Conservation (phyloP, 179 eudicot species). For the Beta macrorhiza region DNA sequence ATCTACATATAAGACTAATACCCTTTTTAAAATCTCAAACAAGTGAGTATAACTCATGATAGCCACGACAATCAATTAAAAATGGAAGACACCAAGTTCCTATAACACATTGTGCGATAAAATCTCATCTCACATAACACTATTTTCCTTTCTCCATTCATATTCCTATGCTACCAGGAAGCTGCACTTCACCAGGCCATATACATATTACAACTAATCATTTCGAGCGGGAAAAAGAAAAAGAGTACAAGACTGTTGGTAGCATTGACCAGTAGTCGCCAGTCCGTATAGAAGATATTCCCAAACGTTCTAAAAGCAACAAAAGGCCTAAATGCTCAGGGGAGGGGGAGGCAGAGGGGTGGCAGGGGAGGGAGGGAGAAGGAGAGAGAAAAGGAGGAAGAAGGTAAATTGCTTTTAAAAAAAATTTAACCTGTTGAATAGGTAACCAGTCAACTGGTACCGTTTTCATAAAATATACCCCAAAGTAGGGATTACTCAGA, state of each 20-base stretch:
- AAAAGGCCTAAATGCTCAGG: not conserved
- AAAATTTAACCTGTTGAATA: no score
- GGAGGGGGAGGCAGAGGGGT: no score
- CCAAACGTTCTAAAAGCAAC: no score
- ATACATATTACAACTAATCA: not conserved
- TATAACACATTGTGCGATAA: not conserved
- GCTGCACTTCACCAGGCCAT: not conserved
- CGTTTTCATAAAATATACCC: no score
- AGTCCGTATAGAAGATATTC: no score
- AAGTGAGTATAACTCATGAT: not conserved
- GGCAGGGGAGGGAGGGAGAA: no score
- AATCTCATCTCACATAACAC: not conserved
- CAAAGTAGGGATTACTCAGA: no score
- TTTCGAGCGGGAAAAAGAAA: not conserved
- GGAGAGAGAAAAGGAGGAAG: no score
- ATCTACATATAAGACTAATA: not conserved
- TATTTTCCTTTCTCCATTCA: not conserved
- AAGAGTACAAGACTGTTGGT: no score
- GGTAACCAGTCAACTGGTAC: no score
- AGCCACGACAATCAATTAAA: not conserved
- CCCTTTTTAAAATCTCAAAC: not conserved
- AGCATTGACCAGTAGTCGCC: no score
- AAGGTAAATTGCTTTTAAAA: no score
- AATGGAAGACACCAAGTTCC: not conserved
- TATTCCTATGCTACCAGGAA: not conserved